phyloP scores from a whole-genome alignment of 768 basidiomycete species.

The Naganishia vishniacii region DNA sequence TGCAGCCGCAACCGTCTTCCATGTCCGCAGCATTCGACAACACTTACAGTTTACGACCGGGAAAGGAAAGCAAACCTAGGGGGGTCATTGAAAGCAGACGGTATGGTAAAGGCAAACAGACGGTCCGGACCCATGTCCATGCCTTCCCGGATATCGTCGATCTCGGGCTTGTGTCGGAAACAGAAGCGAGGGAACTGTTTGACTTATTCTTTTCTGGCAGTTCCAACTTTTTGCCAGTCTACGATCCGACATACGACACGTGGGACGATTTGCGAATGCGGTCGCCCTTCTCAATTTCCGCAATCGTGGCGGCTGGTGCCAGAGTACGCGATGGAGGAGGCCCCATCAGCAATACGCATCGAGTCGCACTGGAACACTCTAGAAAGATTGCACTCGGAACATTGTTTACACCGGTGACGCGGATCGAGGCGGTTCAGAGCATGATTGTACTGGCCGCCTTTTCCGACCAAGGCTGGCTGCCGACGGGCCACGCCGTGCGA shows the following conservation, averaged over 20 bases:
- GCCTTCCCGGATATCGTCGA: conserved; percentile 82
- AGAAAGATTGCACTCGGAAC: conserved; percentile 74
- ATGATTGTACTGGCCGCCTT: conserved; percentile 92
- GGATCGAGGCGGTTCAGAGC: conserved; percentile 83
- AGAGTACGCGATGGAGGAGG: conserved; percentile 84
- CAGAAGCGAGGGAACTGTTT: conserved; percentile 79
- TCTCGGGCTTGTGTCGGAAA: conserved; percentile 71
- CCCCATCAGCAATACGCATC: conserved; percentile 66
- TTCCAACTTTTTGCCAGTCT: conserved; percentile 82
- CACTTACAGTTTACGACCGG: not conserved
- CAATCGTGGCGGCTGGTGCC: conserved; percentile 89
- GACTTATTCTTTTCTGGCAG: conserved; percentile 87
- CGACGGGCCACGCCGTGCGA: conserved; percentile 86
- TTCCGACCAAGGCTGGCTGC: conserved; percentile 94
- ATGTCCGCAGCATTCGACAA: not conserved
- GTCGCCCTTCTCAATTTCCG: conserved; percentile 87
- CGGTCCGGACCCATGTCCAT: conserved; percentile 48
- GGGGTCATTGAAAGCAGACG: conserved; percentile 22
- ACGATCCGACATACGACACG: conserved; percentile 74
- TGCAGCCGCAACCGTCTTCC: conserved; percentile 8
- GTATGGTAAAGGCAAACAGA: conserved; percentile 29
- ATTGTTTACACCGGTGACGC: conserved; percentile 75
- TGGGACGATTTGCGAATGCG: conserved; percentile 78
- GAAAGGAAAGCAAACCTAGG: not conserved
- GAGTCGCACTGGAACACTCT: conserved; percentile 73